These are phyloP conservation scores for Zangia roseola DNA, from an alignment of 768 basidiomycete genomes.

Conservation along the genomic window DNA sequence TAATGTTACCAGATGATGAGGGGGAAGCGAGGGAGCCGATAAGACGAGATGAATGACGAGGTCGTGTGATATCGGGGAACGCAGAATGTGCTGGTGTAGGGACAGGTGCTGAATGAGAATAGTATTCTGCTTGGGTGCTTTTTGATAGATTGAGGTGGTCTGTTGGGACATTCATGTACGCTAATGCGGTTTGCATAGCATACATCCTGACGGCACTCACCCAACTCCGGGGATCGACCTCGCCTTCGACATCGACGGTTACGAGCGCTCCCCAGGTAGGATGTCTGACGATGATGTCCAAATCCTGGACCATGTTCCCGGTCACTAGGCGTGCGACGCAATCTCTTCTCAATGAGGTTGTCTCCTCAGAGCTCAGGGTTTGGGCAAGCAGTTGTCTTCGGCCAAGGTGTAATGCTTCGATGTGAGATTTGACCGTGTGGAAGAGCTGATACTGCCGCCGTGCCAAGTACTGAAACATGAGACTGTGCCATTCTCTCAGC, in stretches of 20 bases:
- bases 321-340: constrained; percentile 85
- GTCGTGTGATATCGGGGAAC: constrained; percentile 53
- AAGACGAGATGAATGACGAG: constrained; percentile 33
- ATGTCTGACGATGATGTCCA: constrained; percentile 96
- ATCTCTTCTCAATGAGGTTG: constrained; percentile 73
- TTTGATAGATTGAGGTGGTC: constrained; percentile 37
- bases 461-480: constrained; percentile 90
- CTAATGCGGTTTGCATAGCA: constrained; percentile 80
- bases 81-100: constrained; percentile 68
- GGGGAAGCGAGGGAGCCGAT: constrained; percentile 35
- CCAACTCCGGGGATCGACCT: constrained; percentile 79
- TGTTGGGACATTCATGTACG: constrained; percentile 62
- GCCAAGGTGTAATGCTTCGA: constrained; percentile 90
- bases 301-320: constrained; percentile 87
- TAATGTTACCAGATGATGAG: neutral
- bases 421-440: constrained; percentile 79
- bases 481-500: constrained; percentile 90
- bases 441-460: constrained; percentile 89
- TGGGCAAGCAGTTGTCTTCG: constrained; percentile 86
- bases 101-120: constrained; percentile 40
- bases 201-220: constrained; percentile 90
- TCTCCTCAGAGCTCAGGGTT: constrained; percentile 86
- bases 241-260: constrained; percentile 85
- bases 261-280: constrained; percentile 88
- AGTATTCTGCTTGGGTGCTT: constrained; percentile 43